phyloP scores from a whole-genome alignment of 139 green algal genomes.

The Closterium sp. region DNA sequence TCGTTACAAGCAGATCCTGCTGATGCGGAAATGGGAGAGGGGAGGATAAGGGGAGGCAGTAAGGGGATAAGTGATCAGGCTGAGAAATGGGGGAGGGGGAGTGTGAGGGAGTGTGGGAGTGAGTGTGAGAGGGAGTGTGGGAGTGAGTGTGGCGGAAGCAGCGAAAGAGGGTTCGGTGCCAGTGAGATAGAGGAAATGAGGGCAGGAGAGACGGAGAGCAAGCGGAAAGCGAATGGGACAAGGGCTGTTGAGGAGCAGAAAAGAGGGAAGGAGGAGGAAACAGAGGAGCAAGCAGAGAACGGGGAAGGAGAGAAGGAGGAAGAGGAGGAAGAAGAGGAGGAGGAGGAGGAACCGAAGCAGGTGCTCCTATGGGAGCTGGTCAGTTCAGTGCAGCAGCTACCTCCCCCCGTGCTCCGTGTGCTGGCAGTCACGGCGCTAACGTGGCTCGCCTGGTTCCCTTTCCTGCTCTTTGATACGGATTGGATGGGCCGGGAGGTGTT shows the following conservation, averaged over 20 bases:
- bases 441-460: slow-evolving; percentile 50
- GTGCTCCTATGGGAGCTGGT: slow-evolving; percentile 21
- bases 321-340: slow-evolving; percentile 42
- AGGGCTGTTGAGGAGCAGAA: neutral
- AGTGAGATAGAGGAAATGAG: neutral
- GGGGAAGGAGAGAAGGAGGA: neutral
- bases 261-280: neutral
- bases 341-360: slow-evolving; percentile 32
- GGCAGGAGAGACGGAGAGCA: neutral
- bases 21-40: slow-evolving; percentile 25
- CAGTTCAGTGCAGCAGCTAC: slow-evolving; percentile 14
- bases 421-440: slow-evolving; percentile 43
- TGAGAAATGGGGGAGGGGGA: neutral
- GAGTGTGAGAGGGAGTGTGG: neutral
- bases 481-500: slow-evolving; percentile 50
- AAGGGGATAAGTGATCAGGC: neutral
- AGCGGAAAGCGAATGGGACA: neutral
- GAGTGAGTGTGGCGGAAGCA: neutral
- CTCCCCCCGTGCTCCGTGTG: slow-evolving; percentile 17
- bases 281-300: neutral
- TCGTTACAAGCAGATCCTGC: neutral
- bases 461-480: slow-evolving; percentile 52
- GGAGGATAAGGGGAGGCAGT: neutral
- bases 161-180: neutral
- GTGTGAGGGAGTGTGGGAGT: neutral